Percentiles rank a stretch among this genome's conserved stretches.
Evolutionary conservation across 257 asterid species (phyloP).

Genomic region (Mitragyna speciosa): DNA sequence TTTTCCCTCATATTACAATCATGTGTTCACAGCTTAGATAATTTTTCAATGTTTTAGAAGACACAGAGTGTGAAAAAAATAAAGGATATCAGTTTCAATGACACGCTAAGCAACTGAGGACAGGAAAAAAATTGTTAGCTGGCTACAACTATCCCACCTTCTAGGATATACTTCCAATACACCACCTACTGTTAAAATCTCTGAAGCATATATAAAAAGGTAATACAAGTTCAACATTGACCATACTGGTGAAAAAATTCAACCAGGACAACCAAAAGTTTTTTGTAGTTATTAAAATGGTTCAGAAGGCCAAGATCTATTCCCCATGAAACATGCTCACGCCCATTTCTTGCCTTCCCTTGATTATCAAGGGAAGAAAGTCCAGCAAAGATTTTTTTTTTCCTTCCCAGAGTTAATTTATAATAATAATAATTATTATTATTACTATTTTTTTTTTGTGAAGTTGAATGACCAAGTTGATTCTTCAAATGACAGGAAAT

Average conservation of each 20-base stretch:
- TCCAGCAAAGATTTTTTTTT: too few relatives aligned
- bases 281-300: background rate
- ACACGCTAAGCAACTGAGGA: background rate
- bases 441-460: too few relatives aligned
- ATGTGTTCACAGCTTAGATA: background rate
- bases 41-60: background rate
- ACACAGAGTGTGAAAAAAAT: background rate
- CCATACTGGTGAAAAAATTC: background rate
- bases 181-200: background rate
- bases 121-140: background rate
- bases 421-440: too few relatives aligned
- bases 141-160: background rate
- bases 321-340: background rate
- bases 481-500: constrained; percentile 5
- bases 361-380: background rate
- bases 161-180: too few relatives aligned
- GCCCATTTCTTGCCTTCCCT: background rate
- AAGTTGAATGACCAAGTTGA: background rate
- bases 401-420: too few relatives aligned
- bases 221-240: background rate
- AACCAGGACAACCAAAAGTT: background rate
- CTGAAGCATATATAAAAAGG: background rate
- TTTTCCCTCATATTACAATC: too few relatives aligned
- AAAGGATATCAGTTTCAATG: background rate
- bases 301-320: background rate